Conservation (phyloP, 495 filamentous ascomycete genomes). For the Annulohypoxylon moriforme region DNA sequence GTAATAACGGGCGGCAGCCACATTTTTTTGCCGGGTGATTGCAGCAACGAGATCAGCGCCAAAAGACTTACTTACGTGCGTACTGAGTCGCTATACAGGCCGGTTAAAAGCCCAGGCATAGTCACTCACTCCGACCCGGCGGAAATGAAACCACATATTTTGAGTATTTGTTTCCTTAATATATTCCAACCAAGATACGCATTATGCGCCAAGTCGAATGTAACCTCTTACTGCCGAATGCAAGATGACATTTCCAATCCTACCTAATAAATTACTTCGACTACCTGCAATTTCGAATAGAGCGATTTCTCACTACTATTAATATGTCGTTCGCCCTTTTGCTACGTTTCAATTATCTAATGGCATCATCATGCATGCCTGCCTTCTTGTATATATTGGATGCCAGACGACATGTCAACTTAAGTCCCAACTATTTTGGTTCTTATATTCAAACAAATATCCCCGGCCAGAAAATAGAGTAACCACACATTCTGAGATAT, state of each 20-base stretch:
- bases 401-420: neutral
- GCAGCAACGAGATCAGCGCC: slow-evolving; percentile 4
- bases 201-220: neutral
- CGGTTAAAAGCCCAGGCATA: slow-evolving; percentile 6
- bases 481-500: neutral
- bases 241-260: neutral
- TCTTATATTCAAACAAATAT: neutral
- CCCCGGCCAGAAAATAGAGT: neutral
- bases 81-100: neutral
- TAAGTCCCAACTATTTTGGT: neutral
- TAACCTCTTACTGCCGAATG: slow-evolving; percentile 2
- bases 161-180: neutral
- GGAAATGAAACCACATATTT: slow-evolving; percentile 15
- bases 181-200: neutral
- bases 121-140: neutral
- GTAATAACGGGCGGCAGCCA: neutral
- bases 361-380: neutral
- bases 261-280: neutral
- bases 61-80: neutral
- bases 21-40: slow-evolving; percentile 1
- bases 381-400: neutral
- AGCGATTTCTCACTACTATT: neutral
- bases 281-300: neutral
- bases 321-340: neutral
- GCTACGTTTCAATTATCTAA: neutral